These are phyloP conservation scores for Trichoderma simmonsii DNA, from an alignment of 2,329 filamentous ascomycete genomes.

Conservation along the genomic window DNA sequence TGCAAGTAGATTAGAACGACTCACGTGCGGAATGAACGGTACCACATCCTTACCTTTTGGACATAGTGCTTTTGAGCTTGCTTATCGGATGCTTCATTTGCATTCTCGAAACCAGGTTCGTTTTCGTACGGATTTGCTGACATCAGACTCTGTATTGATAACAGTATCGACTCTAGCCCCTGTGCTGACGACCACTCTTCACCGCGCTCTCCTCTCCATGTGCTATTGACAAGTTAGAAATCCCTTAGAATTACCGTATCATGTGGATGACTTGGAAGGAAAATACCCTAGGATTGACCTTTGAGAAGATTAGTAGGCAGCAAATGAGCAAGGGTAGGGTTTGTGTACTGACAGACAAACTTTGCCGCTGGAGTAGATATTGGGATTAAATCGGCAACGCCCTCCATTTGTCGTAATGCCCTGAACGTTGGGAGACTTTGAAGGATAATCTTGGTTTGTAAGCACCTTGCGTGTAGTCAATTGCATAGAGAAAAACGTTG, in stretches of 20 bases:
- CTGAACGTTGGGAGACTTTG: conserved; percentile 58
- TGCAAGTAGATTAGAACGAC: conserved; percentile 36
- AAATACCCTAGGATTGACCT: conserved; percentile 81
- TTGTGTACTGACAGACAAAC: conserved; percentile 73
- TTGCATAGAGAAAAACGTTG: no score
- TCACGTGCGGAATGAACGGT: neutral
- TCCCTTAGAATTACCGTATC: neutral
- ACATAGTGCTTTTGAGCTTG: conserved; percentile 72
- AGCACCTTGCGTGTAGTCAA: neutral
- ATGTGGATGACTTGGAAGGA: neutral
- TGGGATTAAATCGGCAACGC: conserved; percentile 88
- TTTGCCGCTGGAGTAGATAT: conserved; percentile 88
- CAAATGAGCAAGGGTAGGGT: neutral
- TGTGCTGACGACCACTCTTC: conserved; percentile 98
- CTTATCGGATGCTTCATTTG: conserved; percentile 65
- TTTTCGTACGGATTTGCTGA: conserved; percentile 93
- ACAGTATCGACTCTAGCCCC: conserved; percentile 86
- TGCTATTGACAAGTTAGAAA: conserved; percentile 51
- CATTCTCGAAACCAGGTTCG: conserved; percentile 86
- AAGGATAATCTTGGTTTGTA: conserved; percentile 68
- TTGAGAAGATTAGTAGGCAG: conserved; percentile 1
- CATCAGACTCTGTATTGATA: conserved; percentile 96
- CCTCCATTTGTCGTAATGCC: conserved; percentile 87
- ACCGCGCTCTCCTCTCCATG: conserved; percentile 85
- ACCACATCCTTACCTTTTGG: conserved; percentile 55